Evolutionary conservation across 768 basidiomycete genomes (phyloP).

Genomic region (Pleurotus platypus): DNA sequence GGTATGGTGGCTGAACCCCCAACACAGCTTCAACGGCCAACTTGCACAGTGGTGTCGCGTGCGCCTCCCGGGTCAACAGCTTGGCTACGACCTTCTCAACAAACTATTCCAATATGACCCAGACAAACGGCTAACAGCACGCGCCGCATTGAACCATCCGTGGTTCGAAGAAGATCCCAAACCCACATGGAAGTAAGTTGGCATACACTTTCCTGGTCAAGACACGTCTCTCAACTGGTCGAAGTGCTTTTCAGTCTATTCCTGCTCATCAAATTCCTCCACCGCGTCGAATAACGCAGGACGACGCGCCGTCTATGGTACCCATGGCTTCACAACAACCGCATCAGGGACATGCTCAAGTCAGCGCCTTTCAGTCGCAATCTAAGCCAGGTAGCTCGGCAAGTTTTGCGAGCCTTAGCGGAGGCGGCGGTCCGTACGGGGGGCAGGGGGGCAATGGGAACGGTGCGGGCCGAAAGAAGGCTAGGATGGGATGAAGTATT

Average conservation of each 20-base stretch:
- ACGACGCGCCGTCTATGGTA: constrained; percentile 88
- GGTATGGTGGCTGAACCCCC: not conserved
- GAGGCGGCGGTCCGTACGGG: constrained; percentile 41
- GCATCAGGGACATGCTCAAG: constrained; percentile 39
- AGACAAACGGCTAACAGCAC: constrained; percentile 77
- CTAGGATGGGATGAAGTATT: constrained; percentile 40
- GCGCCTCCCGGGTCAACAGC: constrained; percentile 32
- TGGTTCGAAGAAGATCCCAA: constrained; percentile 94
- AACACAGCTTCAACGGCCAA: constrained; percentile 44
- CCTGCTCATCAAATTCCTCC: constrained; percentile 73
- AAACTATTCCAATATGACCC: constrained; percentile 91
- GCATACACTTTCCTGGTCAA: not conserved
- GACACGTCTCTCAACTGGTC: not conserved
- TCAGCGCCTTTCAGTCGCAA: constrained; percentile 47
- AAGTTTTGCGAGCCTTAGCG: constrained; percentile 63
- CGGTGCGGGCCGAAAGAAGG: constrained; percentile 54
- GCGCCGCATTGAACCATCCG: constrained; percentile 74
- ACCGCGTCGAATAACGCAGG: constrained; percentile 84
- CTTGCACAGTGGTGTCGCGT: constrained; percentile 79
- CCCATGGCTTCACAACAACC: constrained; percentile 48
- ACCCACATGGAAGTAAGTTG: constrained; percentile 78
- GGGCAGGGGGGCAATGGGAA: constrained; percentile 31
- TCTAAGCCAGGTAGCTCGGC: constrained; percentile 58
- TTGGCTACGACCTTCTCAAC: constrained; percentile 81
- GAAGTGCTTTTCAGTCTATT: constrained; percentile 72